Conservation (phyloP, 768 basidiomycete genomes). For the Lentinula sp. region DNA sequence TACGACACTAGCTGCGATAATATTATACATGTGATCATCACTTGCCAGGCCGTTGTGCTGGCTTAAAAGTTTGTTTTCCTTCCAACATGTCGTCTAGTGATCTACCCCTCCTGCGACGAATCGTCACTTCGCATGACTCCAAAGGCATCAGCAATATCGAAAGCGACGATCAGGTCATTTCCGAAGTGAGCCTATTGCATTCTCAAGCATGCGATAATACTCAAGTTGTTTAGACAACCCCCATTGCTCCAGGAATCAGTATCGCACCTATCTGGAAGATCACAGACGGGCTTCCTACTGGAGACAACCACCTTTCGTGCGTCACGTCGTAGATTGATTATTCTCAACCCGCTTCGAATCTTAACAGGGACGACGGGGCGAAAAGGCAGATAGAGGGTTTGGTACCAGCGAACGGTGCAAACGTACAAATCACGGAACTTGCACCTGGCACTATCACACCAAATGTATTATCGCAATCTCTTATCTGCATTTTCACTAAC, state of each 20-base stretch:
- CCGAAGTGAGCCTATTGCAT: conserved; percentile 14
- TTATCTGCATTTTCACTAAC: background rate
- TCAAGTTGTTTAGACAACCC: background rate
- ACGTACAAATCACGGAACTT: conserved; percentile 47
- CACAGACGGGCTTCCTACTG: conserved; percentile 39
- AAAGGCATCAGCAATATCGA: conserved; percentile 35
- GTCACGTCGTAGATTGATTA: background rate
- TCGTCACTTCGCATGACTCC: conserved; percentile 44
- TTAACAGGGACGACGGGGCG: conserved; percentile 45
- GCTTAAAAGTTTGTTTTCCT: background rate
- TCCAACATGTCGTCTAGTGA: conserved; percentile 20
- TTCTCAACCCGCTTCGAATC: background rate
- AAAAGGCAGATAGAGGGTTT: conserved; percentile 35
- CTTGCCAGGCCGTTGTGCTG: background rate
- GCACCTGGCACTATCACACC: conserved; percentile 43
- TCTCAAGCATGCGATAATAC: too few species aligned
- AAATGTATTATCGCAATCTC: conserved; percentile 29
- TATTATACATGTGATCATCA: background rate
- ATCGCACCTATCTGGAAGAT: conserved; percentile 44
- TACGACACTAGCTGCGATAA: background rate
- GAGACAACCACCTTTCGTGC: conserved; percentile 47
- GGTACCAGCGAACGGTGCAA: conserved; percentile 37
- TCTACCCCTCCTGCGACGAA: conserved; percentile 37
- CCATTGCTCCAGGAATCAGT: conserved; percentile 25
- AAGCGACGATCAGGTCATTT: conserved; percentile 23